Evolutionary conservation across 371 early-diverging fungal species (phyloP), one percentile per base, ranked within the genome.

Genomic region (Caulochytrium protostelioides): DNA sequence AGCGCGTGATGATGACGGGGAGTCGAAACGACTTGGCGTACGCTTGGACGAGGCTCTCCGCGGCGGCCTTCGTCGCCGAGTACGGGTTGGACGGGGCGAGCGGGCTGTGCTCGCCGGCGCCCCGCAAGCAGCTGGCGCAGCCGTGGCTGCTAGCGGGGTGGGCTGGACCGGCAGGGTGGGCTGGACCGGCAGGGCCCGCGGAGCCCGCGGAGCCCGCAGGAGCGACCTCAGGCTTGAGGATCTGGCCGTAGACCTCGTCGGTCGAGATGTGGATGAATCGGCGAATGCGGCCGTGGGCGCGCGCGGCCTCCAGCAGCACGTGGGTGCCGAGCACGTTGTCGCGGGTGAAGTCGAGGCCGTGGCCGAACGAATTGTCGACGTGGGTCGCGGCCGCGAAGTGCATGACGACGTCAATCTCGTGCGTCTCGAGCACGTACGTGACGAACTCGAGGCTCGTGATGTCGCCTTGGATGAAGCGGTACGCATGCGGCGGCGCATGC

Each of bases 191-290:
- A n/a, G n/a, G n/a, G n/a, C n/a, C n/a, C n/a, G n/a, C n/a, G n/a
- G n/a, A n/a, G n/a, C n/a, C n/a, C n/a, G n/a, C n/a, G n/a, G n/a
- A n/a, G n/a, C n/a, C n/a, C n/a, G n/a, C n/a, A n/a, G n/a, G n/a
- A n/a, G n/a, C n/a, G n/a, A n/a, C n/a, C n/a, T n/a, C n/a, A n/a
- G n/a, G n/a, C n/a, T n/a, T n/a, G n/a, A 58, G 56, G 0, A 64
- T 70, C 49, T 78, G 79, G 4, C 85, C 85, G 44, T 84, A 84
- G 0, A 84, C 85, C 46, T 84, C 85, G 41, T 84, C 85, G 0
- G 85, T 84, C 35, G 71, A 70, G 24, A 84, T 72, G 53, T 76
- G 80, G 38, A 84, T 64, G 45, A 84, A 80, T 17, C 70, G 52
- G 20, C 52, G 53, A 27, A 74, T 52, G 6, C 46, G 42, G n/a